Evolutionary conservation across 169 alveolate species (phyloP), one percentile per base, ranked within the genome.

Genomic region (Theileria luwenshuni): DNA sequence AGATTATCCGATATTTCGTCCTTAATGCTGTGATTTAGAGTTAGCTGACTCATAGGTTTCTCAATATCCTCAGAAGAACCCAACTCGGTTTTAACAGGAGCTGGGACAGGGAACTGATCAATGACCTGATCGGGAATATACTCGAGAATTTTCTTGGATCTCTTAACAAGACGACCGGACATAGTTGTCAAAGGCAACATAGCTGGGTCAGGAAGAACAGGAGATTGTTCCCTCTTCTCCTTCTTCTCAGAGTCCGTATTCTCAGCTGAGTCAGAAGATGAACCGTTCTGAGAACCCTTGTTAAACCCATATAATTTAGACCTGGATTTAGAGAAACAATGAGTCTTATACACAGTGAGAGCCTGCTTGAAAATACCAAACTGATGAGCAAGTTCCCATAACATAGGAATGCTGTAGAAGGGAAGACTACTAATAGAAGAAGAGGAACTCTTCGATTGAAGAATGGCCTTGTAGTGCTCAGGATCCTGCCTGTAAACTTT

Each of bases 311-410:
- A 25, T 13, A 38, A 1, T n/a, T 7, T 47, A 23, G 43, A 41
- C 19, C 51, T 68, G 0, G 69, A 35, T 47, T 68, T 68, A 3
- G 76, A 38, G n/a, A 68, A 68, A 19, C 76, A 68, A 17, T 68
- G 54, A 62, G 12, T 74, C 74, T 74, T 73, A 47, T 89, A 90
- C 0, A 89, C 73, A 56, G 69, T 49, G 27, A 89, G 74, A 25
- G 93, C 93, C 74, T 89, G 91, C 47, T 84, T 64, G 64, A 81
- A 89, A 8, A 89, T 90, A 23, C 93, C 93, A 76, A 89, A 89
- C 28, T 89, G 91, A 74, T 89, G 90, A 1, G 92, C 81, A 30
- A 89, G 77, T 61, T 89, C 92, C 93, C 93, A 89, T 32, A 89
- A 49, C 93, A 89, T 89, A 30, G 92, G 85, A 2, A 89, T 79